These are phyloP conservation scores for Aspergillus sp. DNA, from an alignment of 2,329 filamentous ascomycete genomes.

Conservation along the genomic window DNA sequence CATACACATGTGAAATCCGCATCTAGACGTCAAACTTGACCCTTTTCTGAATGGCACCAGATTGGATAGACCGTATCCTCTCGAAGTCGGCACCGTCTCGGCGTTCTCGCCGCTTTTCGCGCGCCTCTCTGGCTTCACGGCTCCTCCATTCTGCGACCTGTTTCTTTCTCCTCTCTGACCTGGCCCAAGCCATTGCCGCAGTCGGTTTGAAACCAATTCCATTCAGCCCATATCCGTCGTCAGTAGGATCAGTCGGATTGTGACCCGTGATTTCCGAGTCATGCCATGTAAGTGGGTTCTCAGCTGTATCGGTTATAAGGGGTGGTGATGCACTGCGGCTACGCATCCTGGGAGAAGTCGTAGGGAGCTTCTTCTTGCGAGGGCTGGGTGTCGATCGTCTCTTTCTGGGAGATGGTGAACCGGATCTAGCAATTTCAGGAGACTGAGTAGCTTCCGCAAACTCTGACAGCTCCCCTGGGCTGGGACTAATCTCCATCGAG, in stretches of 20 bases:
- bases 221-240: slow-evolving; percentile 66
- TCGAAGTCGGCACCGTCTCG: slow-evolving; percentile 39
- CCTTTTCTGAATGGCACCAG: slow-evolving; percentile 38
- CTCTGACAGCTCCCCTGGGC: slow-evolving; percentile 14
- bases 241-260: slow-evolving; percentile 56
- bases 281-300: slow-evolving; percentile 53
- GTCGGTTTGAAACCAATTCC: slow-evolving; percentile 65
- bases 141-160: slow-evolving; percentile 62
- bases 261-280: slow-evolving; percentile 65
- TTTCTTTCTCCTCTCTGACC: slow-evolving; percentile 58
- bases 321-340: slow-evolving; percentile 38
- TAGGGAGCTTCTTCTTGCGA: slow-evolving; percentile 26
- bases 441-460: slow-evolving; percentile 11
- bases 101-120: slow-evolving; percentile 58
- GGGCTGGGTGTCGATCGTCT: slow-evolving; percentile 22
- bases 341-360: slow-evolving; percentile 26
- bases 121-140: slow-evolving; percentile 60
- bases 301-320: slow-evolving; percentile 24
- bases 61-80: slow-evolving; percentile 29
- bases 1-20: background rate
- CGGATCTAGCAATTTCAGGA: slow-evolving; percentile 7
- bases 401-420: slow-evolving; percentile 21
- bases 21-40: slow-evolving; percentile 43
- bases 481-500: slow-evolving; percentile 9
- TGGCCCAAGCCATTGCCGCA: slow-evolving; percentile 58